phyloP scores from a whole-genome alignment of 1,139 yeast genomes.

The Meyerozyma sp. region DNA sequence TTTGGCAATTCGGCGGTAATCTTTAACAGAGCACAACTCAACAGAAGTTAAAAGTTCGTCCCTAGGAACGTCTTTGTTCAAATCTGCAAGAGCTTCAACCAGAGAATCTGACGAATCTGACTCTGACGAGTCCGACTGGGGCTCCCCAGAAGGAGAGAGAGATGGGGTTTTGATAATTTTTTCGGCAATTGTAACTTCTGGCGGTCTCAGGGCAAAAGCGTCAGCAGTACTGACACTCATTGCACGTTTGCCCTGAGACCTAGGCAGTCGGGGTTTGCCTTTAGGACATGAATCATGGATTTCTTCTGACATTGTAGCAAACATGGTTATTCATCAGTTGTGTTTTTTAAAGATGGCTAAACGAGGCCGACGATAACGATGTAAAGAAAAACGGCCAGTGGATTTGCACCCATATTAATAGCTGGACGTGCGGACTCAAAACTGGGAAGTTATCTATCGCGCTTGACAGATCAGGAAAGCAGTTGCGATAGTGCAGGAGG shows the following conservation, averaged over 20 bases:
- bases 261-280: constrained; percentile 40
- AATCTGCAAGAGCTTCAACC: not conserved
- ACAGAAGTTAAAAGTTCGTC: constrained; percentile 15
- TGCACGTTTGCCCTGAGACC: constrained; percentile 30
- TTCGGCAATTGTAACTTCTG: not conserved
- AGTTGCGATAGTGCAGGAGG: constrained; percentile 1
- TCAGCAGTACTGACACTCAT: constrained; percentile 8
- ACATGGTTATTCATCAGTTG: constrained; percentile 10
- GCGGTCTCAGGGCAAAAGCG: constrained; percentile 1
- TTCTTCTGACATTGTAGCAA: constrained; percentile 28
- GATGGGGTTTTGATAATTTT: not conserved
- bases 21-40: constrained; percentile 26
- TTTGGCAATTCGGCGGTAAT: constrained; percentile 34
- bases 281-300: constrained; percentile 27
- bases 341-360: not conserved
- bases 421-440: not conserved
- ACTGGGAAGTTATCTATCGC: not conserved
- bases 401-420: not conserved
- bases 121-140: not conserved
- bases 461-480: constrained; percentile 1
- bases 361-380: not conserved
- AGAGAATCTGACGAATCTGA: not conserved
- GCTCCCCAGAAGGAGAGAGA: not conserved
- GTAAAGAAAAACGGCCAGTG: not conserved
- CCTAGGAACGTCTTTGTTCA: not conserved